Percentiles rank a stretch among this genome's conserved stretches.
These are phyloP conservation scores for Calonectria fujianensis DNA, from an alignment of 2,329 filamentous ascomycete species.

Conservation along the genomic window DNA sequence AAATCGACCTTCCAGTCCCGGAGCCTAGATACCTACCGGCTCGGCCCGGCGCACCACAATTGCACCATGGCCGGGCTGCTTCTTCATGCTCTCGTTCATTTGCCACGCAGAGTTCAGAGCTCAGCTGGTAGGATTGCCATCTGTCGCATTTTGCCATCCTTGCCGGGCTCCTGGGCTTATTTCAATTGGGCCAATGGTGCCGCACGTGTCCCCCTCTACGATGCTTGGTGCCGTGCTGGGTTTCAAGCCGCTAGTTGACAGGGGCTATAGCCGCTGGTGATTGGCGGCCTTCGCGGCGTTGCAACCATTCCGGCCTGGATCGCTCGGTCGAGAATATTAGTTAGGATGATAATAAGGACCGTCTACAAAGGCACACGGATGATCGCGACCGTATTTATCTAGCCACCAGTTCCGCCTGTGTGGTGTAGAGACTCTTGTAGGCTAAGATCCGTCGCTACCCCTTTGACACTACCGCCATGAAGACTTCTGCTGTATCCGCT, in stretches of 20 bases:
- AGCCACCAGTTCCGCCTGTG: background rate
- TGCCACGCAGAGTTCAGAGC: constrained; percentile 26
- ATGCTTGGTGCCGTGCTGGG: constrained; percentile 43
- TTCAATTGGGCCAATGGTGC: constrained; percentile 40
- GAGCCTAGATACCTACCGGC: constrained; percentile 18
- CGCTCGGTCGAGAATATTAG: constrained; percentile 46
- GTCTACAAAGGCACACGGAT: constrained; percentile 19
- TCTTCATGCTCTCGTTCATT: constrained; percentile 3
- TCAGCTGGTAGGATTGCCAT: background rate
- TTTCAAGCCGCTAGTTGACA: constrained; percentile 46
- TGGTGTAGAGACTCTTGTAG: constrained; percentile 10
- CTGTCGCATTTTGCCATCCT: constrained; percentile 11
- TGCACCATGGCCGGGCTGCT: constrained; percentile 30
- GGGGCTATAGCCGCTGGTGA: constrained; percentile 36
- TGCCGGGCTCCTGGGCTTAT: constrained; percentile 26
- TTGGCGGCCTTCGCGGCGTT: constrained; percentile 42
- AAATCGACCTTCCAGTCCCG: constrained; percentile 26
- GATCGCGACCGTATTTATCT: constrained; percentile 12
- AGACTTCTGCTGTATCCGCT: constrained; percentile 47
- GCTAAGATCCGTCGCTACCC: background rate
- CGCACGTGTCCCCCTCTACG: constrained; percentile 46
- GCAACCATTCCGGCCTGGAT: constrained; percentile 44
- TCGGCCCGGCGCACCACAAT: constrained; percentile 33
- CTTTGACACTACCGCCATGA: constrained; percentile 49
- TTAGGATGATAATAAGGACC: constrained; percentile 43